Evolutionary conservation across 2,329 filamentous ascomycete genomes (phyloP).

Genomic region (Aspergillus sp.): DNA sequence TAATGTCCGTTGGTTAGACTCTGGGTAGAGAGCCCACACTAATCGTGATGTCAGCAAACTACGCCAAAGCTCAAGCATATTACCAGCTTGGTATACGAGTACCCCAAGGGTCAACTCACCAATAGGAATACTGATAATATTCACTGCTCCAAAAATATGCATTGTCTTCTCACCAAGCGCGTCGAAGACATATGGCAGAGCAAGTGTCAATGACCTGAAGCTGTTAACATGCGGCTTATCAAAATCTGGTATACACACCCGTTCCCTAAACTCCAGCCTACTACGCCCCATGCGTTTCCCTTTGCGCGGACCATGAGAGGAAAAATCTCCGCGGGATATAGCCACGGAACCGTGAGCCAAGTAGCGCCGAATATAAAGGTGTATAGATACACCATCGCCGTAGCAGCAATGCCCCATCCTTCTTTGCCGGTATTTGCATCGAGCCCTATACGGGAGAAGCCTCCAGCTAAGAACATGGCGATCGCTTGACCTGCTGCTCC

Average conservation of each 20-base stretch:
- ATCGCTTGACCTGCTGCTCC: too few species aligned
- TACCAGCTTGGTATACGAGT: too few species aligned
- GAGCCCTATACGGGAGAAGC: too few species aligned
- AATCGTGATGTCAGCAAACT: neutral
- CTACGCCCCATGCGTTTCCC: neutral
- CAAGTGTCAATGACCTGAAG: too few species aligned
- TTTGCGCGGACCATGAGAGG: constrained; percentile 33
- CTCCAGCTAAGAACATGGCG: too few species aligned
- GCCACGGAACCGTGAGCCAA: neutral
- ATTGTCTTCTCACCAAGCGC: too few species aligned
- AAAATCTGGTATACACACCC: too few species aligned
- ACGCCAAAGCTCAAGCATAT: neutral
- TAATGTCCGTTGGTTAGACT: too few species aligned
- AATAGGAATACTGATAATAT: neutral
- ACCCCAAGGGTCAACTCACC: neutral
- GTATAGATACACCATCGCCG: constrained; percentile 10
- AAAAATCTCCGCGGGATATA: constrained; percentile 52
- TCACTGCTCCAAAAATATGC: neutral
- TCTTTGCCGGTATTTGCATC: too few species aligned
- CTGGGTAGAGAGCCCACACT: neutral
- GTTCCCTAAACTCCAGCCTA: neutral
- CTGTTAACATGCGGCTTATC: too few species aligned
- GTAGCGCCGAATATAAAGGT: neutral
- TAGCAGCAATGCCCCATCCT: too few species aligned
- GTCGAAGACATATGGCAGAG: too few species aligned